Conservation (phyloP, 352 stramenopile species). For the Phytophthora multivora region DNA sequence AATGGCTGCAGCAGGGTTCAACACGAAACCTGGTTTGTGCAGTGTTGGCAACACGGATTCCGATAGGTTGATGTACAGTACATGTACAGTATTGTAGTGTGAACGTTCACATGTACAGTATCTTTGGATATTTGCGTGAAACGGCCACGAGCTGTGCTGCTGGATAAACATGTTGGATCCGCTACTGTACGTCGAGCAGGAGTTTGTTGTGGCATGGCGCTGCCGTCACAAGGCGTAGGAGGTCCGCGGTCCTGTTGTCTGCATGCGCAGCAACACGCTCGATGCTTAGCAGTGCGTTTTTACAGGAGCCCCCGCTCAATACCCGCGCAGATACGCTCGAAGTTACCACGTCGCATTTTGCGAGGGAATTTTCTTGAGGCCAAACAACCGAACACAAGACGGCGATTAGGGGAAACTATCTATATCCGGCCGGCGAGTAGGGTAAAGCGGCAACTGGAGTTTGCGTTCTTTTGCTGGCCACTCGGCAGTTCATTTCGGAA, state of each 20-base stretch:
- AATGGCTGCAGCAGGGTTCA: slow-evolving; percentile 7
- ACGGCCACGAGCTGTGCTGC: neutral
- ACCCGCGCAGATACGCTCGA: neutral
- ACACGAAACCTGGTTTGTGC: slow-evolving; percentile 8
- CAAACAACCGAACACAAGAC: slow-evolving; percentile 24
- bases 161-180: too few relatives aligned
- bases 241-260: slow-evolving; percentile 1
- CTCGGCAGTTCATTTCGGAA: slow-evolving; percentile 34
- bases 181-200: neutral
- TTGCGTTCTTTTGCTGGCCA: neutral
- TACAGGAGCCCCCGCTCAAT: slow-evolving; percentile 6
- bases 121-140: slow-evolving; percentile 4
- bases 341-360: slow-evolving; percentile 16
- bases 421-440: slow-evolving; percentile 5
- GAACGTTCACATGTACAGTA: neutral
- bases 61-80: neutral
- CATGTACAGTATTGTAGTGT: neutral
- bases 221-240: neutral
- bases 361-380: slow-evolving; percentile 30
- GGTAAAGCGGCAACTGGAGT: slow-evolving; percentile 8
- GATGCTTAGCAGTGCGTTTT: slow-evolving; percentile 13
- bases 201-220: neutral
- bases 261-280: slow-evolving; percentile 1
- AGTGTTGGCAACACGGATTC: neutral
- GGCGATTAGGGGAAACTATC: slow-evolving; percentile 15